Evolutionary conservation across 768 basidiomycete species (phyloP), one percentile per base, ranked within the genome.

Genomic region (Rhodosporidiobolus odoratus): DNA sequence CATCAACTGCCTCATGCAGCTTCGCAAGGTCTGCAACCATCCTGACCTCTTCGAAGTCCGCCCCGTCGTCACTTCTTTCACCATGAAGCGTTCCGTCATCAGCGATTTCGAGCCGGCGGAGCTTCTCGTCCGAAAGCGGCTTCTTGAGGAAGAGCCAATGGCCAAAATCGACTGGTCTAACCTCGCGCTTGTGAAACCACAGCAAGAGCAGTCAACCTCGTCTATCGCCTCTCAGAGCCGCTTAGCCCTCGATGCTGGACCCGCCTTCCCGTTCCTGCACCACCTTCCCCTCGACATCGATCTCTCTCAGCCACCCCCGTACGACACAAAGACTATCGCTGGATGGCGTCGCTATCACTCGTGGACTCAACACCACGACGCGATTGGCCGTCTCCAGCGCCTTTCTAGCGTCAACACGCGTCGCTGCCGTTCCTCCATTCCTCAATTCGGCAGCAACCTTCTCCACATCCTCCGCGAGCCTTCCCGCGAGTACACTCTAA

Each of bases 1-100:
- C 52, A 79, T 81, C 73, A 83, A 83, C 71, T 82, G 81, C 43
- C 87, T 97, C 65, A 97, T 98, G 95, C 95, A 97, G 78, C 84
- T 97, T 19, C 90, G 95, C 66, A 98, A 98, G 84, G 92, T 93
- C 3, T 92, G 92, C 83, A 95, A 92, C 25, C 95, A 99, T 79
- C 94, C 95, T 0, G 91, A 91, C 82, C 81, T 97, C 16, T 98
- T 99, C 78, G 89, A 92, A 59, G 74, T 75, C 12, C 79, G 82
- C 57, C 80, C 81, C 12, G 79, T 83, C 61, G 68, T 80, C 37
- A 82, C 82, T 21, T 81, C 80, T 32, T 82, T 82, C 75, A 79
- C 79, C n/a, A 82, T 82, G 80, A 76, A 77, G 34, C 71, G 75
- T 16, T 77, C 78, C 2, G 79, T 82, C 27, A 78, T 79, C 9